Base-by-base conservation (phyloP, 2,329 filamentous ascomycete genomes). In the Neopestalotiopsis rosae region DNA sequence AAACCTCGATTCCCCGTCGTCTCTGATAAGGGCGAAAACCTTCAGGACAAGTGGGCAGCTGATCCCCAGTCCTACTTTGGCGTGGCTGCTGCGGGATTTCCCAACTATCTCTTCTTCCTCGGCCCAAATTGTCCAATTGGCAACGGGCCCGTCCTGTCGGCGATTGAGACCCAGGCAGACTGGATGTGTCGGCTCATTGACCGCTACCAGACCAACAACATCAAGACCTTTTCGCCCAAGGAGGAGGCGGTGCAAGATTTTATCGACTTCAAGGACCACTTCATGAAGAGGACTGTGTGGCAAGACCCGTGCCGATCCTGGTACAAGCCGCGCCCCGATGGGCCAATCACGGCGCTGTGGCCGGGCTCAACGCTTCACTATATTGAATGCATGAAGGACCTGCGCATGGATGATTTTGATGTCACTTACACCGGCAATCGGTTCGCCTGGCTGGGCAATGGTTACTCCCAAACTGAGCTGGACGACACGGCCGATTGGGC, bases 51-150 rank as follows among this genome's bases (percentile, higher is more conserved):
- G 0, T 89, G 87, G 87, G 80, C 84, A 2, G 80, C 84, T 61
- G 80, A 83, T 0, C 79, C 86, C 0, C 83, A 87, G 72, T 85
- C 86, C 0, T 90, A 89, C 72, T 80, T 86, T 52, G 85, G 85
- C 17, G 84, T 85, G 9, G 84, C 86, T 1, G 83, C 87, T 76
- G 83, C 88, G 68, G 42, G 49, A 7, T 61, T 67, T 38, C 56
- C 65, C 65, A 67, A 67, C 56, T 67, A 67, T 32, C 45, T 52
- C 45, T n/a, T 52, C 20, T 52, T 52, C n/a, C 45, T 52, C 14
- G 45, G 45, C 42, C 5, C 61, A 69, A 34, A 56, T 30, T 57
- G 62, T 20, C 34, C 63, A 32, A 61, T 58, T 7, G 65, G 61
- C 56, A 30, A 61, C 32, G 56, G 62, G 17, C 14, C 56, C 10